Conservation (phyloP, 371 early-diverging fungal genomes). For the Lichtheimia ramosa region DNA sequence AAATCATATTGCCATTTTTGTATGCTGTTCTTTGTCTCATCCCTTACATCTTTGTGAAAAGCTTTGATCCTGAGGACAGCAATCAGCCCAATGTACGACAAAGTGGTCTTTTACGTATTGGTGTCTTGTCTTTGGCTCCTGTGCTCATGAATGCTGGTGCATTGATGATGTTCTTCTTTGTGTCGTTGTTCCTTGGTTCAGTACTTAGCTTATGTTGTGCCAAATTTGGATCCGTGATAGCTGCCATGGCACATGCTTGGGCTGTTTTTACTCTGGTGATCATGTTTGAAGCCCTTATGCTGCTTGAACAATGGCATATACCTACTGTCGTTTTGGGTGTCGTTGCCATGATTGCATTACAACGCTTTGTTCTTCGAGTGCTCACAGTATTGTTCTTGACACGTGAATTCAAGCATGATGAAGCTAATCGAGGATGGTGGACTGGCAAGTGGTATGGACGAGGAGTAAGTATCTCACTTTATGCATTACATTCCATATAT, state of each 20-base stretch:
- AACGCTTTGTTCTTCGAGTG: constrained; percentile 70
- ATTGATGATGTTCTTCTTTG: constrained; percentile 66
- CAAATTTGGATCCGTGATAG: constrained; percentile 74
- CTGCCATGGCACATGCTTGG: constrained; percentile 68
- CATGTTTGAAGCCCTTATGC: constrained; percentile 67
- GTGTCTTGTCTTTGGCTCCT: constrained; percentile 71
- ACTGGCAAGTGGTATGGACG: constrained; percentile 85
- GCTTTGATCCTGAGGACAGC: constrained; percentile 36
- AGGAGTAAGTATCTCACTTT: constrained; percentile 63
- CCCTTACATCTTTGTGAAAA: constrained; percentile 67
- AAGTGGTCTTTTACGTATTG: constrained; percentile 60
- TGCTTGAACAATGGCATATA: constrained; percentile 67
- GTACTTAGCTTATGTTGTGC: constrained; percentile 60
- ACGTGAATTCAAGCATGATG: constrained; percentile 82
- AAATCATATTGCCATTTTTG: constrained; percentile 72
- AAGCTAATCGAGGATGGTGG: constrained; percentile 88
- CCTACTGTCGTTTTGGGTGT: constrained; percentile 67
- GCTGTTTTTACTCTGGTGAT: constrained; percentile 63
- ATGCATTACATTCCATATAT: not conserved
- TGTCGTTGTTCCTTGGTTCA: constrained; percentile 73
- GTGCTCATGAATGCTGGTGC: constrained; percentile 72
- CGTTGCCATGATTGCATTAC: constrained; percentile 65
- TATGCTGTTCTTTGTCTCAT: constrained; percentile 64
- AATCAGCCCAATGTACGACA: constrained; percentile 40
- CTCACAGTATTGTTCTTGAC: constrained; percentile 73